Evolutionary conservation across 345 rosid species (phyloP), one percentile per base, ranked within the genome.

Genomic region (Pistacia atlantica): DNA sequence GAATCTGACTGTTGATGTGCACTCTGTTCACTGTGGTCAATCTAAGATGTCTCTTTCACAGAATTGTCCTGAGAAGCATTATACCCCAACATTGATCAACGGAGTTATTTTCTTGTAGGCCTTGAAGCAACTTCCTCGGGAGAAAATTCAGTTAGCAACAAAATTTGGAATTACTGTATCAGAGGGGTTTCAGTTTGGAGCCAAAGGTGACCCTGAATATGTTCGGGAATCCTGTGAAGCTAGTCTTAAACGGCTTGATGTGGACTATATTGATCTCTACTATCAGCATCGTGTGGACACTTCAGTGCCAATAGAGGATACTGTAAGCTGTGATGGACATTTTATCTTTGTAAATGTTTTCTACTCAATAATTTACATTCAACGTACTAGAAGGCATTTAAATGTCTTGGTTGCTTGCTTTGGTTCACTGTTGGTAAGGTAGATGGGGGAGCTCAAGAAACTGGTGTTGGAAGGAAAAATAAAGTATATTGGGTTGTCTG

Each of bases 231-330:
- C 88, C 79, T 90, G 91, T 61, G 89, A 85, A 83, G 87, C 87
- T 56, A 86, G 89, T 72, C 86, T 86, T 9, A 76, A 73, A 65
- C 77, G 86, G 58, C 90, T 90, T 55, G 88, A 57, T 22, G 83
- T 85, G 63, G 87, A 88, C 74, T 84, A 85, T 63, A 82, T 87
- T 58, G 91, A 90, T 83, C 87, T 86, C 25, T 90, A 87, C 74
- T 80, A 82, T 76, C 91, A 83, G 80, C 91, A 88, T 63, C 84
- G 87, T 13, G 79, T 90, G 28, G 93, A 90, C 58, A 80, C 87
- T 63, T 66, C 87, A 8, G 82, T 90, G 57, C 78, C 91, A 4
- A 90, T 88, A 59, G 93, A 90, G 71, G 87, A 87, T 61, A 86
- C 90, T 3, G 86, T 85, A 79, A 80, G 81, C 57, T 51, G 31